Evolutionary conservation across 139 green algal species (phyloP).

Genomic region (Desmodesmus armatus): DNA sequence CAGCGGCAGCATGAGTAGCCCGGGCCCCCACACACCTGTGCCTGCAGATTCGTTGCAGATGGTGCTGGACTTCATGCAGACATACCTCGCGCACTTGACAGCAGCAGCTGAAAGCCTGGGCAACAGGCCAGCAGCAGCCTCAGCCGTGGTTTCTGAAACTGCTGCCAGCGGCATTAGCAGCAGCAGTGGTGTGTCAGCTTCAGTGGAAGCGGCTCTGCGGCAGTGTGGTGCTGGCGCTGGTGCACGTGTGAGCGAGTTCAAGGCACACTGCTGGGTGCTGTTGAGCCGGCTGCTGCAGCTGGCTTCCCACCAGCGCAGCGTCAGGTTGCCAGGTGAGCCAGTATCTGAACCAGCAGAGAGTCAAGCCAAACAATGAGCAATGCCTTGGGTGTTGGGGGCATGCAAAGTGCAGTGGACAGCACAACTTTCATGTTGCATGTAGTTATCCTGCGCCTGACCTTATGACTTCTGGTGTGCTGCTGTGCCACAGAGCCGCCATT

Average conservation of each 20-base stretch:
- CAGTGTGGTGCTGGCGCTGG: neutral
- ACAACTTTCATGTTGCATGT: no score
- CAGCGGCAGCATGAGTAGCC: slow-evolving; percentile 7
- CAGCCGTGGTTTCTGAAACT: neutral
- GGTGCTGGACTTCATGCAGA: slow-evolving; percentile 36
- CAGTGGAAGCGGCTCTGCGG: no score
- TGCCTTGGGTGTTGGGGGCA: no score
- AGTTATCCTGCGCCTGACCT: no score
- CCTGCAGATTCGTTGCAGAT: slow-evolving; percentile 25
- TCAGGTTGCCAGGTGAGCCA: no score
- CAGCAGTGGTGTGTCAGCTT: neutral
- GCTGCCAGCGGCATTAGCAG: neutral
- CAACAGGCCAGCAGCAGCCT: neutral
- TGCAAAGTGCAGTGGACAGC: no score
- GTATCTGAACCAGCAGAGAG: no score
- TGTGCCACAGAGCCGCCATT: no score
- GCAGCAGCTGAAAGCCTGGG: neutral
- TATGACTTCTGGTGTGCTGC: no score
- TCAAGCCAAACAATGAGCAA: no score
- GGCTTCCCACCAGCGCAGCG: neutral
- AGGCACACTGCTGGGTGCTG: slow-evolving; percentile 28
- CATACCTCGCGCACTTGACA: neutral
- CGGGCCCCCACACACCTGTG: neutral
- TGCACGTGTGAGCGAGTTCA: no score
- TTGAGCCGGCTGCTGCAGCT: slow-evolving; percentile 26